phyloP scores from a whole-genome alignment of 495 filamentous ascomycete species.

The Xylaria curta region DNA sequence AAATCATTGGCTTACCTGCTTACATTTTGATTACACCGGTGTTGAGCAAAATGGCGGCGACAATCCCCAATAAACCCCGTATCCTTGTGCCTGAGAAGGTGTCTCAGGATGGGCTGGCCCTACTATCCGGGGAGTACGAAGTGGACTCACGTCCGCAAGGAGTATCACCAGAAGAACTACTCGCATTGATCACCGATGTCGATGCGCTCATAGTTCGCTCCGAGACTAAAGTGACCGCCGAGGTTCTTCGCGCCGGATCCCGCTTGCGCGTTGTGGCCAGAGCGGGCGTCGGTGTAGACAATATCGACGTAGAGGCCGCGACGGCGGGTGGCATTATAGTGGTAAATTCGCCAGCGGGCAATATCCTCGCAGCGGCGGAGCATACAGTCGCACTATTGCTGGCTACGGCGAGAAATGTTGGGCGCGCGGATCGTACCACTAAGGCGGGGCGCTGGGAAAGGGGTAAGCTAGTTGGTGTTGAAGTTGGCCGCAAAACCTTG shows the following conservation, averaged over 20 bases:
- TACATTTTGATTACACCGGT: not conserved
- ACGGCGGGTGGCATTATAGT: constrained; percentile 72
- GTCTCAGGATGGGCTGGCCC: constrained; percentile 71
- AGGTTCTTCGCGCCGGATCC: constrained; percentile 57
- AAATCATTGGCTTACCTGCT: not conserved
- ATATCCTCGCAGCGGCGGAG: constrained; percentile 74
- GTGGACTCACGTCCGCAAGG: constrained; percentile 63
- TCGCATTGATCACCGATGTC: constrained; percentile 64
- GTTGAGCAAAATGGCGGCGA: not conserved
- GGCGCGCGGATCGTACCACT: constrained; percentile 61
- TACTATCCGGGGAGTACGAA: constrained; percentile 62
- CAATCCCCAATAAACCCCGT: constrained; percentile 45
- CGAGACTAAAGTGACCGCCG: constrained; percentile 72
- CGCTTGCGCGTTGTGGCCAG: constrained; percentile 74
- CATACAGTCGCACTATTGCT: constrained; percentile 72
- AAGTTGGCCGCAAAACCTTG: constrained; percentile 72
- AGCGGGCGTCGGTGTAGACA: constrained; percentile 78
- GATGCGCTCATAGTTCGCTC: constrained; percentile 74
- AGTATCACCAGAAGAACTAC: constrained; percentile 61
- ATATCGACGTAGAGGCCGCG: constrained; percentile 71
- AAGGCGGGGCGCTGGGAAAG: constrained; percentile 72
- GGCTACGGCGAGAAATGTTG: constrained; percentile 69
- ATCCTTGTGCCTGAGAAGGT: constrained; percentile 76
- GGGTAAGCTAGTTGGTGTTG: constrained; percentile 69
- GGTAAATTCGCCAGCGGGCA: constrained; percentile 72